Conservation (phyloP, 306 rosid species). For the Glycyrrhiza uralensis region DNA sequence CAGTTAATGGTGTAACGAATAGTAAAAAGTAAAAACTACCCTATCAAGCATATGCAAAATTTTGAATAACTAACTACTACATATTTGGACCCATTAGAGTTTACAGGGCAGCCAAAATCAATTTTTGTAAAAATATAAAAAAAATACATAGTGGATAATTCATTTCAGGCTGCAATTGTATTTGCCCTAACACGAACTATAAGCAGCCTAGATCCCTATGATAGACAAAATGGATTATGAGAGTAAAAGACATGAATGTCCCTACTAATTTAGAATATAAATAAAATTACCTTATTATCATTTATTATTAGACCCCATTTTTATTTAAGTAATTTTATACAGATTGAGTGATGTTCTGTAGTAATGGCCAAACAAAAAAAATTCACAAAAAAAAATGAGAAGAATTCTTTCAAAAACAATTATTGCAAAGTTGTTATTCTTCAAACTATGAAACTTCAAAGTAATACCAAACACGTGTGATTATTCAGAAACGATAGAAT, state of each 20-base stretch:
- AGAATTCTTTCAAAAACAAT: not conserved
- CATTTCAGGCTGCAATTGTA: not conserved
- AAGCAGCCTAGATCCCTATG: not conserved
- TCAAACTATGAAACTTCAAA: not conserved
- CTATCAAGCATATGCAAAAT: slow-evolving; percentile 10
- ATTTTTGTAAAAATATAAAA: not conserved
- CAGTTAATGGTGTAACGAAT: not conserved
- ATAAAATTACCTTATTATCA: not conserved
- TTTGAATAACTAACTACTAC: not conserved
- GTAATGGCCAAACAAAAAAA: not conserved
- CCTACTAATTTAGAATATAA: not conserved
- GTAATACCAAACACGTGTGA: not conserved
- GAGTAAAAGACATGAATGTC: not conserved
- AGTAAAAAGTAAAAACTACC: not conserved
- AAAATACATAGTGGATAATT: not conserved
- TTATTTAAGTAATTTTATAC: not conserved
- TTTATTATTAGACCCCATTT: not conserved
- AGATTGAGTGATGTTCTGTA: not conserved
- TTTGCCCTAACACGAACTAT: not conserved
- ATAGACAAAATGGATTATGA: not conserved
- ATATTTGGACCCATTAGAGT: not conserved
- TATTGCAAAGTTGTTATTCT: not conserved
- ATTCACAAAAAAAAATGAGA: not conserved
- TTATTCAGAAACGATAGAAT: not conserved
- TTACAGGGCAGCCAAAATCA: not conserved